Evolutionary conservation across 768 basidiomycete genomes (phyloP), one percentile per base, ranked within the genome.

Genomic region (Collybia nuda): DNA sequence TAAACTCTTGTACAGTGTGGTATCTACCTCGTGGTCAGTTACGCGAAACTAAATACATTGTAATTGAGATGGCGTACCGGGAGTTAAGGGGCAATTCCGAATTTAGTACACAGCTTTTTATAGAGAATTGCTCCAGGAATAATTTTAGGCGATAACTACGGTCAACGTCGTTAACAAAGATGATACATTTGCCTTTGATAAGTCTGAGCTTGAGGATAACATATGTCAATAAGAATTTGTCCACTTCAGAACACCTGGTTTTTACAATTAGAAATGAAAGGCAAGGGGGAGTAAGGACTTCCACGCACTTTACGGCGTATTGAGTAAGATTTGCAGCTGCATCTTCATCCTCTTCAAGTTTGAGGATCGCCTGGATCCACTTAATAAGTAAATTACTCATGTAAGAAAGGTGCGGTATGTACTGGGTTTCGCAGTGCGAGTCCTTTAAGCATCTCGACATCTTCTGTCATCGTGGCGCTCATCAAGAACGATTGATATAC

Each of bases 1-100:
- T 99, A 63, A 99, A 99, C 67, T 98, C 97, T 60, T 99, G 95
- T 1, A 99, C 97, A 1, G 88, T 88, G 62, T 99, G 97, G 62
- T 94, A 97, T 67, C 93, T 93, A 42, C 5, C 43, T 32, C 24
- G 38, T 21, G 36, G 47, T 41, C 0, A 42, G 36, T 6, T 2
- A 40, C 39, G 19, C 6, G 14, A 14, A 18, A n/a, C n/a, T n/a
- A 42, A 26, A 3, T 23, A 35, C 37, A 12, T 18, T 37, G 3
- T 17, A 50, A 17, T 36, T 2, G n/a, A 37, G 32, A 40, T 24
- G 9, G 47, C 61, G 23, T 44, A 85, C 87, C 96, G 82, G 17
- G 95, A 97, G 63, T 97, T 98, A 48, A 98, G 71, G 0, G 97
- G 97, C 24, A 99, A 71, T 69, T 98, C 97, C 12, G 93, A 91